A percentile compares a stretch with the other conserved stretches of the same genome.
Conservation (phyloP, 192 early-diverging fungal genomes). For the Podila epigama region DNA sequence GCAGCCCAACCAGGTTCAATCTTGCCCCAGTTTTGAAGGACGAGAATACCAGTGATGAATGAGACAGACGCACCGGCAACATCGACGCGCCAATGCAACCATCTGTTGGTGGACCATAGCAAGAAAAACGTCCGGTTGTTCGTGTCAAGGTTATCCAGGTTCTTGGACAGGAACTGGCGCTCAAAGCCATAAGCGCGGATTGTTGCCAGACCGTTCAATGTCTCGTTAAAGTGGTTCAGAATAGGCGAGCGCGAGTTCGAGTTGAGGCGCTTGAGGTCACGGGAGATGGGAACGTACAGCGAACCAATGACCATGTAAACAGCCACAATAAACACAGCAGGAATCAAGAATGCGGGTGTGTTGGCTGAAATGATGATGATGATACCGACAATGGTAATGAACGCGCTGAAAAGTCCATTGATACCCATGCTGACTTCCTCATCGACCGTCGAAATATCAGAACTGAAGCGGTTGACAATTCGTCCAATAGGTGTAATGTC, state of each 20-base stretch:
- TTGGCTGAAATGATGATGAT: constrained; percentile 67
- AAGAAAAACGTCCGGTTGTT: constrained; percentile 89
- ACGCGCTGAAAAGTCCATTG: constrained; percentile 53
- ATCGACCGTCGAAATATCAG: constrained; percentile 86
- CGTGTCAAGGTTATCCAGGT: constrained; percentile 67
- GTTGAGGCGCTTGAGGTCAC: constrained; percentile 92
- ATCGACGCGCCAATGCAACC: constrained; percentile 88
- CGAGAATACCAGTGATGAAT: constrained; percentile 72
- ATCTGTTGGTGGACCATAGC: constrained; percentile 87
- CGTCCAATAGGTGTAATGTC: constrained; percentile 85
- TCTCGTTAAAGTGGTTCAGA: constrained; percentile 84
- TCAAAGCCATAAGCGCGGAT: constrained; percentile 87
- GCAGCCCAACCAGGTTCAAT: constrained; percentile 90
- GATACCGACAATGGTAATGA: constrained; percentile 62
- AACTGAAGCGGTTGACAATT: constrained; percentile 85
- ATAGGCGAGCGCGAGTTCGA: constrained; percentile 77
- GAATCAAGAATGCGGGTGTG: constrained; percentile 74
- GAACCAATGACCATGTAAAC: constrained; percentile 67
- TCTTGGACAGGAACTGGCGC: constrained; percentile 66
- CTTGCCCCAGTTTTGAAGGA: constrained; percentile 54
- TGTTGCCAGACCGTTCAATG: constrained; percentile 76
- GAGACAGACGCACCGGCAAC: constrained; percentile 75
- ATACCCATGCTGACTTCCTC: constrained; percentile 57
- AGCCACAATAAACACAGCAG: constrained; percentile 60
- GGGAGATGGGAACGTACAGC: constrained; percentile 77